Base-by-base conservation (phyloP, 352 stramenopile species). In the Pythium guiyangense region DNA sequence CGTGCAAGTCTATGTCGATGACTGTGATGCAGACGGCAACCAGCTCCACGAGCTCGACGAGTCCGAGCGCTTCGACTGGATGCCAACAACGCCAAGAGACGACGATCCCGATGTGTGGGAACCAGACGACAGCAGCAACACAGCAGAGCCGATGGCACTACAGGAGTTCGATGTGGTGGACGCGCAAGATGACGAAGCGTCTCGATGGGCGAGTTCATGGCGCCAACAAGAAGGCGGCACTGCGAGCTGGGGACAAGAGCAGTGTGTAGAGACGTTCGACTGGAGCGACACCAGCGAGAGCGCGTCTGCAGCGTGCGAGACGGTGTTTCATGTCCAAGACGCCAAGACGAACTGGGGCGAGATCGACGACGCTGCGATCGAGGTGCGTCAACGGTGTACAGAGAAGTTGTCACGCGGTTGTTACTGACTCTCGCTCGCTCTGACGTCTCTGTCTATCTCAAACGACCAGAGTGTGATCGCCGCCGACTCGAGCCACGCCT, bases 301-400 rank as follows among this genome's bases (percentile, higher is more conserved):
- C 14, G 34, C 11, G 2, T 0, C 17, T 2, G 20, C n/a, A 3
- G n/a, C 14, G 4, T 18, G 20, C n/a, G 45, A 59, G 31, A 57
- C 52, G 27, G 40, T 58, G 15, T 57, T 64, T 15, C n/a, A 22
- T 27, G 52, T 64, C 52, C 26, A 63, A 58, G 58, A 64, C 18
- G 50, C 50, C 6, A 44, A 29, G 26, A 64, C 51, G 4, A 64
- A 64, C 31, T 64, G 58, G 58, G 58, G 44, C 2, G 35, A 54
- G 25, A 27, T 5, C 45, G 14, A 10, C 12, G 20, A 50, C n/a
- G 18, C 29, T 20, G 10, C 42, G 2, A 8, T 37, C 11, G 35
- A 50, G 44, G 58, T 59, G 27, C 18, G 44, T 29, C n/a, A 2
- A 14, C 49, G 22, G 22, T 22, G 17, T 42, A 29, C 15, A n/a